Evolutionary conservation across 176 grass and related monocot genomes (phyloP).

Genomic region (Alopecurus myosuroides): DNA sequence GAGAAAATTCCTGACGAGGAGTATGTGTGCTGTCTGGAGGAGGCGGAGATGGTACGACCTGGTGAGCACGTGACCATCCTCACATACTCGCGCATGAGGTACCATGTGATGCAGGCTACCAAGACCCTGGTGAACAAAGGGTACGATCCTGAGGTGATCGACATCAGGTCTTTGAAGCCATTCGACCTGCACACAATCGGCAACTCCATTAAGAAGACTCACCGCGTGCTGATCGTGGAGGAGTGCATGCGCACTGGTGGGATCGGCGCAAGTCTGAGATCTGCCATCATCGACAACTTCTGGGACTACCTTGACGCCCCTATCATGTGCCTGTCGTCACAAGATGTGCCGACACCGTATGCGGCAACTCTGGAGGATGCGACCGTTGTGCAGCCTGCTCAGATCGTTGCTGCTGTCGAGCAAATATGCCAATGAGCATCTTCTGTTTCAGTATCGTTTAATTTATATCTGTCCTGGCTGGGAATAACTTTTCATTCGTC

Average conservation of each 20-base stretch:
- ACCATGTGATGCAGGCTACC: slow-evolving; percentile 84
- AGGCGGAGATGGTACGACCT: slow-evolving; percentile 83
- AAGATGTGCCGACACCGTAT: slow-evolving; percentile 83
- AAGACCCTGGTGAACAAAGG: slow-evolving; percentile 89
- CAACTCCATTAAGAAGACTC: slow-evolving; percentile 80
- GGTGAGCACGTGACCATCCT: slow-evolving; percentile 80
- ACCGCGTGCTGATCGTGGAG: slow-evolving; percentile 80
- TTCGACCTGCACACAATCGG: slow-evolving; percentile 77
- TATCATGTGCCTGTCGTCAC: slow-evolving; percentile 79
- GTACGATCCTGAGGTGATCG: slow-evolving; percentile 78
- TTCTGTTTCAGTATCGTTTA: background rate
- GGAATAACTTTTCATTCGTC: background rate
- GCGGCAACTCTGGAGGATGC: slow-evolving; percentile 73
- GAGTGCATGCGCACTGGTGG: slow-evolving; percentile 96
- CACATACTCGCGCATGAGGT: slow-evolving; percentile 86
- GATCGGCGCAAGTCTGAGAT: slow-evolving; percentile 73
- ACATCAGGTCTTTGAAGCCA: slow-evolving; percentile 81
- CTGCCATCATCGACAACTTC: slow-evolving; percentile 79
- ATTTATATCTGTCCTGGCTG: background rate
- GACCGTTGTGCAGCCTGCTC: slow-evolving; percentile 73
- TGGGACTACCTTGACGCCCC: slow-evolving; percentile 90
- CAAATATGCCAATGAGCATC: slow-evolving; percentile 60
- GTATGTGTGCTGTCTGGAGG: slow-evolving; percentile 69
- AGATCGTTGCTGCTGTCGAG: slow-evolving; percentile 79
- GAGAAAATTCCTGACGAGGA: slow-evolving; percentile 87